Conservation (phyloP, 2,329 filamentous ascomycete species). For the Sarocladium strictum region DNA sequence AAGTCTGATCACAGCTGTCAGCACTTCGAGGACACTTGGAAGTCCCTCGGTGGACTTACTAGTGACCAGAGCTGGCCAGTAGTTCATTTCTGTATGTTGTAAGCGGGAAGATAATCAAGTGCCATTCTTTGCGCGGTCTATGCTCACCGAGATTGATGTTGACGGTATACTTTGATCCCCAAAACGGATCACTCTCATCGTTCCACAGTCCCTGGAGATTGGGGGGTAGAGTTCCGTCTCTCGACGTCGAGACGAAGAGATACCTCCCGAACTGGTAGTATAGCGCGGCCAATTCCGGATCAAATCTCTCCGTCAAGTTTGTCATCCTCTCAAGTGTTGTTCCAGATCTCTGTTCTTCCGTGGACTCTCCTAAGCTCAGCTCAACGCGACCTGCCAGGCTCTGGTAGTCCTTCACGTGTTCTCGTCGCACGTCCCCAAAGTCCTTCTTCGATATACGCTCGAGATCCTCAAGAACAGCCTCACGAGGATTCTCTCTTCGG, state of each 20-base stretch:
- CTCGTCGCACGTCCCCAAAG: slow-evolving; percentile 13
- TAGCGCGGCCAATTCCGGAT: slow-evolving; percentile 21
- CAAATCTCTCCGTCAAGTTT: slow-evolving; percentile 13
- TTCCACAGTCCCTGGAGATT: slow-evolving; percentile 32
- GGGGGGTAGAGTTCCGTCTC: slow-evolving; percentile 20
- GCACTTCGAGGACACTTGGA: background rate
- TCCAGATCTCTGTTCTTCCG: slow-evolving; percentile 12
- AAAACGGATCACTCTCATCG: slow-evolving; percentile 25
- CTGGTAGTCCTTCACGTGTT: slow-evolving; percentile 16
- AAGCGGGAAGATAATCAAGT: background rate
- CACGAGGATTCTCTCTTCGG: slow-evolving; percentile 15
- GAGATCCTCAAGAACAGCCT: slow-evolving; percentile 18
- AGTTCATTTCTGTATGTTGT: slow-evolving; percentile 39
- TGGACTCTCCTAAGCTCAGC: slow-evolving; percentile 16
- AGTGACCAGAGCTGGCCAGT: slow-evolving; percentile 33
- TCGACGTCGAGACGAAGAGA: slow-evolving; percentile 21
- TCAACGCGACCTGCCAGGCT: slow-evolving; percentile 16
- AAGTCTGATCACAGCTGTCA: slow-evolving; percentile 19
- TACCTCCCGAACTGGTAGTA: slow-evolving; percentile 28
- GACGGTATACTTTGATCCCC: slow-evolving; percentile 44
- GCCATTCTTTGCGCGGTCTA: background rate
- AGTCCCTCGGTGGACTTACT: slow-evolving; percentile 9
- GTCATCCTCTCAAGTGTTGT: slow-evolving; percentile 1
- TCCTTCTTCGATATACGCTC: slow-evolving; percentile 14
- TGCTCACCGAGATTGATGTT: slow-evolving; percentile 38